These are phyloP conservation scores for Solanum clarkiae DNA, from an alignment of 257 asterid genomes.

Conservation along the genomic window DNA sequence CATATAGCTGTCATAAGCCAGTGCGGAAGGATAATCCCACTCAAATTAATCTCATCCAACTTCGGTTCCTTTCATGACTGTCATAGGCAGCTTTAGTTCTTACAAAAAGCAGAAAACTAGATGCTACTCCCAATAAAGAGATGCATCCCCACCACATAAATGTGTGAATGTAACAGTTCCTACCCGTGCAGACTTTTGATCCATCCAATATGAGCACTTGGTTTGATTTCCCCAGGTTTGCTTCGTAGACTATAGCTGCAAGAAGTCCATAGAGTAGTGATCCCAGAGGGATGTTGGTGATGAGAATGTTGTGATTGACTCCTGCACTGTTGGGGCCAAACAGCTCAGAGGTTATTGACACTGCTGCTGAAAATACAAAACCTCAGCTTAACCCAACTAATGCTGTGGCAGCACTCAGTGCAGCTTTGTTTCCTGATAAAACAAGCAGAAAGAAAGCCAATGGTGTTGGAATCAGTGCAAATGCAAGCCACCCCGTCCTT, in stretches of 20 bases:
- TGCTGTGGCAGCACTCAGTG: conserved; percentile 34
- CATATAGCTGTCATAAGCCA: background rate
- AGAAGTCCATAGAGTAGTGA: conserved; percentile 52
- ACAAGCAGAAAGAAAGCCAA: conserved; percentile 38
- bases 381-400: conserved; percentile 57
- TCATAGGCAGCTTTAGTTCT: conserved; percentile 40
- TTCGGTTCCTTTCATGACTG: conserved; percentile 18
- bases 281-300: conserved; percentile 59
- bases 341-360: conserved; percentile 47
- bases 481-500: conserved; percentile 50
- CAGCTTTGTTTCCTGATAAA: conserved; percentile 22
- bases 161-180: conserved; percentile 37
- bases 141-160: conserved; percentile 53
- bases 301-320: conserved; percentile 53
- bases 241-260: conserved; percentile 46
- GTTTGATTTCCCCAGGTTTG: conserved; percentile 28
- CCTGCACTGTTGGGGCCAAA: conserved; percentile 60
- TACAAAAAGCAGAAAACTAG: conserved; percentile 29
- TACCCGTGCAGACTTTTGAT: conserved; percentile 44
- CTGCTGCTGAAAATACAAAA: conserved; percentile 46
- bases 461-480: conserved; percentile 42
- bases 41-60: background rate
- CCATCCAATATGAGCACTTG: conserved; percentile 15
- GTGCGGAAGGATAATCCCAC: background rate
- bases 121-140: conserved; percentile 39